Base-by-base conservation (phyloP, 2,329 filamentous ascomycete genomes). In the Calonectria pauciramosa region DNA sequence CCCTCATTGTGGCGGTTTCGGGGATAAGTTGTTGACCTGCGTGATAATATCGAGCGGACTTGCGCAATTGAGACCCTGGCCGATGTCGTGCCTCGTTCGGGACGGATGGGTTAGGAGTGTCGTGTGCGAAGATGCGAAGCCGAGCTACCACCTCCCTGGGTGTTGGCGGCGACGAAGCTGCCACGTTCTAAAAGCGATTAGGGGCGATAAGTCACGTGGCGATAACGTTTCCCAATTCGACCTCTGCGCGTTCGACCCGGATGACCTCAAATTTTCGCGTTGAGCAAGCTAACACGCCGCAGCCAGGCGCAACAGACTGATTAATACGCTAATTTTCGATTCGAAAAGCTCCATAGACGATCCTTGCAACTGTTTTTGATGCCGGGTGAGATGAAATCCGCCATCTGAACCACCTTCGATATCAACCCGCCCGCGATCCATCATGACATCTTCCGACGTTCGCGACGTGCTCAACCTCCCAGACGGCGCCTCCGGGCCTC, bases 401-500 rank as follows among this genome's bases (percentile, higher is more conserved):
- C 60, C 63, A 36, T 63, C 54, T 80, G 74, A 70, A 66, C 65
- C 47, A 26, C 30, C 68, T 23, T 41, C 75, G 32, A 73, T 74
- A 73, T 67, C 70, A 77, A 74, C 72, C 79, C 72, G 77, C 78
- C 36, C 16, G 56, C 56, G 34, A 23, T 47, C 56, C 81, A 88
- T 81, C 77, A 95, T 95, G 93, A 90, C 93, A 75, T 93, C 93
- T 76, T 91, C 93, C 84, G 95, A 98, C 89, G 92, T 97, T 80
- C 95, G 94, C 87, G 95, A 98, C 84, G 95, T 98, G 83, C 92
- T 98, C 82, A 95, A 96, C 85, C 89, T 98, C 83, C 93, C 93
- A 65, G 93, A 92, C 38, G 86, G 87, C 75, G 80, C 86, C 66
- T 81, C 87, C 66, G 87, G 86, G 67, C 82, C 88, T 69, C 87